These are phyloP conservation scores for Noccaea bulbosa DNA, from an alignment of 345 rosid species.

Conservation along the genomic window DNA sequence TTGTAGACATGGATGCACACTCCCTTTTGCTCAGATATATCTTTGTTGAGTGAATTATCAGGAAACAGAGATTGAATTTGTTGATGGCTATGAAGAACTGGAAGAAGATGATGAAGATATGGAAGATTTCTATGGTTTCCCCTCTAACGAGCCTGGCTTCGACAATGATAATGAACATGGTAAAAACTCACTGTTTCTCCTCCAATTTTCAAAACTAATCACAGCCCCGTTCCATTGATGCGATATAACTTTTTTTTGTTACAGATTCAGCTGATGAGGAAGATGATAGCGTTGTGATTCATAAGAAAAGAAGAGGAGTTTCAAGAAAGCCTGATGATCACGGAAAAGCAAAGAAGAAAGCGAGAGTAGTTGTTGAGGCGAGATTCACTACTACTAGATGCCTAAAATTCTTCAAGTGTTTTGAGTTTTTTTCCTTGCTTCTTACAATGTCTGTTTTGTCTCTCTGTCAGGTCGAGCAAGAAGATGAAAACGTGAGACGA, in stretches of 20 bases:
- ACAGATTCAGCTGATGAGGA: conserved; percentile 41
- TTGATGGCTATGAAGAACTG: conserved; percentile 78
- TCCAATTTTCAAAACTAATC: no score
- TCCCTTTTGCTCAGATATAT: not conserved
- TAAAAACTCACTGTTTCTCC: conserved; percentile 20
- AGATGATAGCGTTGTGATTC: conserved; percentile 44
- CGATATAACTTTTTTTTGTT: not conserved
- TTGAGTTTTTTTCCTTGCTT: not conserved
- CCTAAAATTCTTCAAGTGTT: not conserved
- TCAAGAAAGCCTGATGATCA: conserved; percentile 52
- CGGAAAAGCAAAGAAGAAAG: conserved; percentile 66
- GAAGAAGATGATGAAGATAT: conserved; percentile 85
- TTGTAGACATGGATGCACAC: not conserved
- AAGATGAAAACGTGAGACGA: conserved; percentile 56
- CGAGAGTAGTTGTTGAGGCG: conserved; percentile 82
- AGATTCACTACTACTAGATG: conserved; percentile 27
- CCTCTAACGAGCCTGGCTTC: conserved; percentile 37
- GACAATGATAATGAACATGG: conserved; percentile 48
- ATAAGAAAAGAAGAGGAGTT: conserved; percentile 47
- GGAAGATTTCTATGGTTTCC: conserved; percentile 73
- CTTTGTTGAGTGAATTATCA: conserved; percentile 34
- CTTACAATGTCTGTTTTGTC: not conserved
- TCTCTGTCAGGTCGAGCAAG: conserved; percentile 63
- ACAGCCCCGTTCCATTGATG: not conserved
- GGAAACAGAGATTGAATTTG: conserved; percentile 77